Base-by-base conservation (phyloP, 129 eudicot genomes). In the Scalesia atractyloides region DNA sequence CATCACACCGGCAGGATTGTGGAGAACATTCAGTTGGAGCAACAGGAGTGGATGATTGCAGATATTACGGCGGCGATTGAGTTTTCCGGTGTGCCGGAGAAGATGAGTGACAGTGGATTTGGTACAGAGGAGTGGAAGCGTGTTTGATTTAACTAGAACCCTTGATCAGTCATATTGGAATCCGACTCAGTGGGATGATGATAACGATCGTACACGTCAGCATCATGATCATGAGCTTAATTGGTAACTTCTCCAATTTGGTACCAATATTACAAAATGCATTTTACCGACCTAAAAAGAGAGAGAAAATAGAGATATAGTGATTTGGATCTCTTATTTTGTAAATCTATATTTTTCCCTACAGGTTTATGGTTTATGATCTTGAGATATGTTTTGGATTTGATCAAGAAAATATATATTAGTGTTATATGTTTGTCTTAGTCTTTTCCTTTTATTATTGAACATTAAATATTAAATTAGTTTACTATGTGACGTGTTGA, bases 111-210 rank as follows among this genome's bases (percentile, higher is more conserved):
- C 78, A 80, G 77, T 51, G 90, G 78, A 62, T 66, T 85, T 24
- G 54, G 74, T 16, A 72, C 75, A 46, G 70, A 64, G 60, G 86
- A 84, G 62, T 79, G 84, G 90, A 65, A 58, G 83, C 71, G n/a
- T 54, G 33, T 88, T 82, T 81, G 90, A 88, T 85, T 78, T 88
- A 18, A 77, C 87, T 5, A 87, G 87, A 36, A 81, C 76, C 37
- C 76, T 82, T 16, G 89, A 84, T 85, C 90, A 81, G 46, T 66
- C 90, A 0, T 88, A 88, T 76, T 88, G 94, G 94, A 82, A 53
- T 58, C 87, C 75, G 68, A 56, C 84, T 44, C 87, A 88, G 34
- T 88, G 94, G 94, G 51, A 73, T 34, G 86, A 85, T 44, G 81
- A 68, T 59, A 41, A 76, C 33, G 69, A 5, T 0, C 50, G 63